Conservation (phyloP, 1,284 basidiomycete genomes). For the Tranzscheliella williamsii region DNA sequence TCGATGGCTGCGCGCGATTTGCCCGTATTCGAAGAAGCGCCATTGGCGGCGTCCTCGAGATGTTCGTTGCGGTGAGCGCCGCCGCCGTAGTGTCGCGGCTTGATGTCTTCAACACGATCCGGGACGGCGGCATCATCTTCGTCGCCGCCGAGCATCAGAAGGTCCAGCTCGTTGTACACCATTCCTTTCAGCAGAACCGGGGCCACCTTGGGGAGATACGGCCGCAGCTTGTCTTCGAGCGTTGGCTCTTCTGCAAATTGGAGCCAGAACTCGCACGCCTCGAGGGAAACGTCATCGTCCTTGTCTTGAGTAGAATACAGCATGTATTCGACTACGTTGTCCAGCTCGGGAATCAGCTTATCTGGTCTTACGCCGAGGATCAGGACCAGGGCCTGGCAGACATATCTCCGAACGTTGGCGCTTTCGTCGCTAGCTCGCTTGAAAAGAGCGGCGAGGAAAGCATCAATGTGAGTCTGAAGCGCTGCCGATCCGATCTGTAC, state of each 20-base stretch:
- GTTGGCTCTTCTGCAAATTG: conserved; percentile 95
- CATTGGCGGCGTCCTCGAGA: conserved; percentile 42
- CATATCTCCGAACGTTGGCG: conserved; percentile 87
- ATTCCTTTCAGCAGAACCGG: conserved; percentile 94
- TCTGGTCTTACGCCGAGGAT: conserved; percentile 90
- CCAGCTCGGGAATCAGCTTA: conserved; percentile 94
- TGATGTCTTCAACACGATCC: conserved; percentile 79
- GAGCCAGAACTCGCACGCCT: conserved; percentile 99
- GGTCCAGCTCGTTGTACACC: conserved; percentile 93
- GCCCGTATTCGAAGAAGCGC: conserved; percentile 53
- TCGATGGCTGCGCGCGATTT: conserved; percentile 59
- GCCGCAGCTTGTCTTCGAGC: conserved; percentile 79
- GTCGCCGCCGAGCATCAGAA: conserved; percentile 93
- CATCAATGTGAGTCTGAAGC: conserved; percentile 83
- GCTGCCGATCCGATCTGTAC: conserved; percentile 72
- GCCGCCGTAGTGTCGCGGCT: conserved; percentile 81
- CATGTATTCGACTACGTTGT: conserved; percentile 97
- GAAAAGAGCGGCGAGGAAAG: conserved; percentile 89
- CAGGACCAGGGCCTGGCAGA: conserved; percentile 92
- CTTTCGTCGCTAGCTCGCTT: conserved; percentile 90
- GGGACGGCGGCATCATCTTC: conserved; percentile 81
- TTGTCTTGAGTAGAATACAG: conserved; percentile 96
- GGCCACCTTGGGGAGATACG: conserved; percentile 82
- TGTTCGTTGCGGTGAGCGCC: conserved; percentile 70
- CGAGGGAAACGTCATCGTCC: conserved; percentile 67